These are phyloP conservation scores for Zalaria obscura DNA, from an alignment of 2,329 filamentous ascomycete species.

Conservation along the genomic window DNA sequence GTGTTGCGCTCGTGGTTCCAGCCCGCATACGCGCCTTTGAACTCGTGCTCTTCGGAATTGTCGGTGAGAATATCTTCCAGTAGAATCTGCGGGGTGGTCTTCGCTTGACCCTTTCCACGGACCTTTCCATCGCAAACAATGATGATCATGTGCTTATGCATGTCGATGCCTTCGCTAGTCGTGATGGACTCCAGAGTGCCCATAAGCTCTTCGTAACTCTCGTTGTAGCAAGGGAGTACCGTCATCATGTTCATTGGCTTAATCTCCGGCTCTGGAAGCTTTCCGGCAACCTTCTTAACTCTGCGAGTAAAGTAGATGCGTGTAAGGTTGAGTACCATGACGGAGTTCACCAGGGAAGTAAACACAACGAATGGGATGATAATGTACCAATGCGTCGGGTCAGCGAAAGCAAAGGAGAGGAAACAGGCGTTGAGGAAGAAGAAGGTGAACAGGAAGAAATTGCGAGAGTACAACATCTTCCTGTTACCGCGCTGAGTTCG, in stretches of 20 bases:
- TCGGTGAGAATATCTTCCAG: conserved; percentile 29
- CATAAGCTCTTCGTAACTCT: conserved; percentile 29
- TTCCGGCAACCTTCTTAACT: background rate
- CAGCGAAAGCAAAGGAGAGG: background rate
- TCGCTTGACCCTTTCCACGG: conserved; percentile 32
- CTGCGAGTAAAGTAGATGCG: conserved; percentile 17
- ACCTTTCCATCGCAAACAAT: conserved; percentile 36
- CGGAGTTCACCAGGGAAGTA: conserved; percentile 24
- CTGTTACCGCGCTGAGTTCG: background rate
- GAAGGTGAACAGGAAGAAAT: background rate
- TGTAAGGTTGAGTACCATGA: conserved; percentile 30
- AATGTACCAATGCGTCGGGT: conserved; percentile 3
- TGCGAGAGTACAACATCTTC: conserved; percentile 4
- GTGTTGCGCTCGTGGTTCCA: conserved; percentile 21
- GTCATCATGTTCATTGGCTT: conserved; percentile 21
- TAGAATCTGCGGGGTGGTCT: conserved; percentile 35
- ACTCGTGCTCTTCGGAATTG: conserved; percentile 18
- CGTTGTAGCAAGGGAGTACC: conserved; percentile 36
- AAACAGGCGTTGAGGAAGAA: background rate
- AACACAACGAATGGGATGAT: background rate
- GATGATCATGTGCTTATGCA: conserved; percentile 30
- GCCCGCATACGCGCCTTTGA: conserved; percentile 22
- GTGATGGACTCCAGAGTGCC: conserved; percentile 33
- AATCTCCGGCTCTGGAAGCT: conserved; percentile 21
- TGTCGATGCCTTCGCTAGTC: conserved; percentile 27